Base-by-base conservation (phyloP, 768 basidiomycete genomes). In the Mycena vitilis region DNA sequence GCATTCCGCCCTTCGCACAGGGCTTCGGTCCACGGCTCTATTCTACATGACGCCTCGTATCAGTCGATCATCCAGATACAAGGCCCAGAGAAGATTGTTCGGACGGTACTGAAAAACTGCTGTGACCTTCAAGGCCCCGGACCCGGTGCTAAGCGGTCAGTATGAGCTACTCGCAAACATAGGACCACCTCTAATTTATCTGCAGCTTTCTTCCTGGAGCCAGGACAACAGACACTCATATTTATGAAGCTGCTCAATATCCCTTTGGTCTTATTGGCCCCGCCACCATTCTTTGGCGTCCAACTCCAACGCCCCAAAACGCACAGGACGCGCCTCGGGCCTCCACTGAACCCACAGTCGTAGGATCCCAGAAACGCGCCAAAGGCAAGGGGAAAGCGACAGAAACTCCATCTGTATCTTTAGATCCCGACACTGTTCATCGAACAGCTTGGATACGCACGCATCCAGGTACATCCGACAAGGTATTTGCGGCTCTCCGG, bases 11-110 rank as follows among this genome's bases (percentile, higher is more conserved):
- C 97, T 0, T 96, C 96, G 1, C 92, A 98, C 79, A 88, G 97
- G 37, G 96, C 98, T 4, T 88, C 95, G 1, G 78, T 91, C 12
- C 94, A 95, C 69, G 93, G 91, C 7, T 91, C 91, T 1, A 95
- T 98, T 61, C 78, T 97, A 1, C 95, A 96, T 63, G 97, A 99
- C 74, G 92, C 93, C 0, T 96, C 95, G 2, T 98, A 98, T 78
- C 88, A 85, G 71, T 88, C 89, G 0, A 82, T 90, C 3, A 84
- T 96, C 36, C 93, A 96, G 76, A 75, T 98, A 8, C 85, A 84
- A 58, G 95, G 93, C 2, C 82, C 86, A 2, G 85, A 91, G 74
- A 72, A 75, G 2, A 79, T 89, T 4, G 76, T 98, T 9, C 83
- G 84, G 48, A 60, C 75, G 4, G 75, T 88, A 15, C 78, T 94